Base-by-base conservation (phyloP, 2,329 filamentous ascomycete species). In the Drechslerella coelobrocha region DNA sequence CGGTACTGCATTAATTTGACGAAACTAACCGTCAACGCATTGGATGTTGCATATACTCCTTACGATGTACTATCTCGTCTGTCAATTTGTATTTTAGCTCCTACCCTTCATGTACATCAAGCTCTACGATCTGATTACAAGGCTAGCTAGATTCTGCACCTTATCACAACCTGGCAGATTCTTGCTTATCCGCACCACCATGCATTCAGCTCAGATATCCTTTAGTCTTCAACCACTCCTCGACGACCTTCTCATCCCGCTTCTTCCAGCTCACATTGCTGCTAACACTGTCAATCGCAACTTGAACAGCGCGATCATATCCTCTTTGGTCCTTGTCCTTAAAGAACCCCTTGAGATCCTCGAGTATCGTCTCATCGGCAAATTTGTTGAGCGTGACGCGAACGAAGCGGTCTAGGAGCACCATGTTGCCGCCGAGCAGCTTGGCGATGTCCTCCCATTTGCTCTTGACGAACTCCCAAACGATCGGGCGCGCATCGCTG, bases 341-440 rank as follows among this genome's bases (percentile, higher is more conserved):
- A 82, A 97, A 99, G 83, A 99, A 99, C 1, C 81, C 78, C 53
- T 88, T 83, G 76, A 99, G 94, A 59, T 97, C 91, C 73, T 86
- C 83, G 72, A 91, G 84, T 14, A 86, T 83, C 73, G 84, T 84
- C 12, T 82, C 80, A 75, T 91, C 88, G 2, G 90, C 86, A 78
- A 95, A 97, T 77, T 90, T 89, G 76, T 86, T 86, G 74, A 99
- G 81, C 47, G 87, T 87, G 74, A 89, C 83, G 75, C 90, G 88
- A 75, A 99, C 81, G 80, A 96, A 96, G 51, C 93, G 88, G 80
- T 99, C 93, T 14, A 97, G 83, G 24, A 76, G 53, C 2, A 97
- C 89, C 73, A 91, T 89, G 81, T 97, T 97, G 43, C 83, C 83
- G 78, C 85, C 87, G 60, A 97, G 83, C 78, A 89, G 89, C 69